Evolutionary conservation across 768 basidiomycete species (phyloP).

Genomic region (Lentinula boryana): DNA sequence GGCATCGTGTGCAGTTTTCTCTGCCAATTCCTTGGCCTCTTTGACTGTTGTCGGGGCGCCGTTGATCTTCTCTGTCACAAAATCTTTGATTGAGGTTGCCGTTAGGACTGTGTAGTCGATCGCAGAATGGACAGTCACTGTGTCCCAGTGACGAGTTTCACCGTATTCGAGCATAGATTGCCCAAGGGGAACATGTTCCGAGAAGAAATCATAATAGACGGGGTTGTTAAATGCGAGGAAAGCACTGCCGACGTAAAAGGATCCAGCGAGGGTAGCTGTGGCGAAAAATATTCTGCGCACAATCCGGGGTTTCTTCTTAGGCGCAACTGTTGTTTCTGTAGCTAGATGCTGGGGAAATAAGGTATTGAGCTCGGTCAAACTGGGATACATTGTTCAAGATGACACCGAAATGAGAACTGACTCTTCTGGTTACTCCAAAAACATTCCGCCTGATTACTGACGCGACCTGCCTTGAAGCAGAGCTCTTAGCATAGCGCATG

Average conservation of each 20-base stretch:
- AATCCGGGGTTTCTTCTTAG: slow-evolving; percentile 48
- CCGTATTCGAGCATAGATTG: slow-evolving; percentile 75
- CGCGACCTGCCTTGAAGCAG: slow-evolving; percentile 47
- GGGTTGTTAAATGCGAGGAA: slow-evolving; percentile 74
- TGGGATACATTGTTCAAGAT: neutral
- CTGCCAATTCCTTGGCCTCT: slow-evolving; percentile 22
- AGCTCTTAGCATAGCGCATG: slow-evolving; percentile 46
- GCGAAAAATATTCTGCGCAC: slow-evolving; percentile 62
- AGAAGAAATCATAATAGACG: slow-evolving; percentile 82
- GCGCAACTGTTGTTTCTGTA: slow-evolving; percentile 44
- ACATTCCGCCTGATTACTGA: slow-evolving; percentile 38
- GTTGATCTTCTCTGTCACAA: slow-evolving; percentile 45
- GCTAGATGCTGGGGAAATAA: slow-evolving; percentile 46
- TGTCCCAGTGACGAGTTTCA: slow-evolving; percentile 76
- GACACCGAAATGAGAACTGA: slow-evolving; percentile 26
- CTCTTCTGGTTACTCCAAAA: slow-evolving; percentile 53
- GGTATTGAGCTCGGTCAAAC: slow-evolving; percentile 6
- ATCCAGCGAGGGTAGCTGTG: slow-evolving; percentile 59
- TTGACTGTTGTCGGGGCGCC: slow-evolving; percentile 26
- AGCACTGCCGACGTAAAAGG: slow-evolving; percentile 80
- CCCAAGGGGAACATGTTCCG: slow-evolving; percentile 73
- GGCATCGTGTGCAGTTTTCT: slow-evolving; percentile 32
- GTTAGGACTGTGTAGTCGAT: slow-evolving; percentile 47
- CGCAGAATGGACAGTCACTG: slow-evolving; percentile 55
- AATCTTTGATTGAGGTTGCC: slow-evolving; percentile 41